These are phyloP conservation scores for Nitzschia palea DNA, from an alignment of 108 stramenopile species.

Conservation along the genomic window DNA sequence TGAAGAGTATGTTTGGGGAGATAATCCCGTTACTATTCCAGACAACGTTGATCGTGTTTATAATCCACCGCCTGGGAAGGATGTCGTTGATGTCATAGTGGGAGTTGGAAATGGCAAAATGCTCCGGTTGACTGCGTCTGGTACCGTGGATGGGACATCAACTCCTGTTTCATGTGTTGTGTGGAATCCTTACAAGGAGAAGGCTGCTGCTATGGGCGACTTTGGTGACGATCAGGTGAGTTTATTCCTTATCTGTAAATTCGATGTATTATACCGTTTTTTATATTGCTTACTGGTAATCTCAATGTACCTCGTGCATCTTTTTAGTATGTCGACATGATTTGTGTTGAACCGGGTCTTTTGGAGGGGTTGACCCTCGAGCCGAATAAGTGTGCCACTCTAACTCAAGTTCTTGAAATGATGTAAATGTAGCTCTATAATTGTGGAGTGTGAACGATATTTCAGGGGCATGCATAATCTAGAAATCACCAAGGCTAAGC, in stretches of 20 bases:
- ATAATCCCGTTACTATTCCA: conserved; percentile 48
- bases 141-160: conserved; percentile 44
- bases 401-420: conserved; percentile 58
- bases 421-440: no score
- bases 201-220: conserved; percentile 70
- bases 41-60: conserved; percentile 65
- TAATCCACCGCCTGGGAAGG: conserved; percentile 47
- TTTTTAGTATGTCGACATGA: conserved; percentile 67
- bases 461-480: background rate
- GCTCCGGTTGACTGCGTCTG: conserved; percentile 43
- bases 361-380: conserved; percentile 35
- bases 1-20: conserved; percentile 33
- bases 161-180: conserved; percentile 66
- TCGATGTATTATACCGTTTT: background rate
- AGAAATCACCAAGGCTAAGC: background rate
- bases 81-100: conserved; percentile 49
- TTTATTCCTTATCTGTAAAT: background rate
- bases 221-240: conserved; percentile 65
- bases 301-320: background rate
- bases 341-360: conserved; percentile 84
- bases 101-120: conserved; percentile 40
- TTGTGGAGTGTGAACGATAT: background rate
- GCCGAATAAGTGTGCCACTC: conserved; percentile 46
- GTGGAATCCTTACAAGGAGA: conserved; percentile 71
- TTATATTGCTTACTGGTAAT: no score